A percentile compares a stretch with the other conserved stretches of the same genome.
Conservation (phyloP, 192 early-diverging fungal species). For the Oehlia diaphana region DNA sequence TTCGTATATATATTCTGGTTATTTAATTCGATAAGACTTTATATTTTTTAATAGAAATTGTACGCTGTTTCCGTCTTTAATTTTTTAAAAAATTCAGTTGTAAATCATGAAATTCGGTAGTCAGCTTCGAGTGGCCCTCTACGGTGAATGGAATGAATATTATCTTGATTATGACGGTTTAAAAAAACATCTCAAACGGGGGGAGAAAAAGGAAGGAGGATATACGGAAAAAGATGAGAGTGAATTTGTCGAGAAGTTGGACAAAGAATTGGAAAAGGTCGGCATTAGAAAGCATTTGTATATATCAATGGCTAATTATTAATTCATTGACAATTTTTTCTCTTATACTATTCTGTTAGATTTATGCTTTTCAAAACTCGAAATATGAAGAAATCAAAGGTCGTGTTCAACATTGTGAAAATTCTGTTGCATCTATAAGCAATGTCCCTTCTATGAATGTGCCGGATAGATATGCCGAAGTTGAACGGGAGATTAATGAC, state of each 20-base stretch:
- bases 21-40: too few relatives aligned
- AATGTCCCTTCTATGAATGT: constrained; percentile 50
- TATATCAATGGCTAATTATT: constrained; percentile 34
- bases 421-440: constrained; percentile 51
- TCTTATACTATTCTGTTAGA: constrained; percentile 42
- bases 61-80: too few relatives aligned
- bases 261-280: constrained; percentile 88
- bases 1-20: too few relatives aligned
- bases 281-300: constrained; percentile 22
- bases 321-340: not conserved
- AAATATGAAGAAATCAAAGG: constrained; percentile 75
- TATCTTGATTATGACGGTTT: constrained; percentile 83
- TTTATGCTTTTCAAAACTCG: constrained; percentile 69
- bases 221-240: constrained; percentile 88
- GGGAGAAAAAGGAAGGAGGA: constrained; percentile 57
- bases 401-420: constrained; percentile 65
- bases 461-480: constrained; percentile 25
- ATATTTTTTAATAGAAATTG: too few relatives aligned
- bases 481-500: constrained; percentile 65
- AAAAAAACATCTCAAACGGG: constrained; percentile 79
- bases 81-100: not conserved
- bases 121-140: constrained; percentile 69
- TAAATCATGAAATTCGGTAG: constrained; percentile 85
- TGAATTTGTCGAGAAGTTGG: constrained; percentile 87
- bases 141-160: constrained; percentile 77